Percentiles rank a stretch among this genome's conserved stretches.
phyloP scores from a whole-genome alignment of 345 rosid species.

The Euphorbia tirucalli region DNA sequence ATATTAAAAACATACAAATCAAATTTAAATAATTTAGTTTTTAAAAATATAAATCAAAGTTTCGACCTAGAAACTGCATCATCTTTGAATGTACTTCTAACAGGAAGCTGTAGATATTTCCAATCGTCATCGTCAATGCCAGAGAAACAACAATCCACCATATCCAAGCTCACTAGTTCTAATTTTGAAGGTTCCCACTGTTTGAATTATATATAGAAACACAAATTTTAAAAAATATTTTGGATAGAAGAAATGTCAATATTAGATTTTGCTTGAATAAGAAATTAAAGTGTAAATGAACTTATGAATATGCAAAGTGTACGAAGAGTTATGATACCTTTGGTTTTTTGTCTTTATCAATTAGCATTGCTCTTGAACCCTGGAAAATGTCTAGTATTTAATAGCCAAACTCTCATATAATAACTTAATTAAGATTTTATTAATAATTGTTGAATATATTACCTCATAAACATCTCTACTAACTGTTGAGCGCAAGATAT shows the following conservation, averaged over 20 bases:
- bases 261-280: no score
- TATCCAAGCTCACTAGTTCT: no score
- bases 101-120: not conserved
- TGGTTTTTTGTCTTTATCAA: slow-evolving; percentile 27
- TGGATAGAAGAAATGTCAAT: no score
- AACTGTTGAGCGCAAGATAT: no score
- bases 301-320: no score
- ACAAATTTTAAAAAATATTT: not conserved
- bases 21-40: no score
- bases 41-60: not conserved
- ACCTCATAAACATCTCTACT: no score
- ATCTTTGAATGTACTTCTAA: not conserved
- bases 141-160: not conserved
- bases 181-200: slow-evolving; percentile 3
- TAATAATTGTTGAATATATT: not conserved
- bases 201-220: not conserved
- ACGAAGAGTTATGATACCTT: no score
- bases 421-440: no score
- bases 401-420: no score
- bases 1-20: no score
- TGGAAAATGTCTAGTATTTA: not conserved
- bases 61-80: not conserved
- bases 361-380: slow-evolving; percentile 28
- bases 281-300: no score
- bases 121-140: not conserved